These are phyloP conservation scores for Brassica cretica DNA, from an alignment of 345 rosid genomes.

Conservation along the genomic window DNA sequence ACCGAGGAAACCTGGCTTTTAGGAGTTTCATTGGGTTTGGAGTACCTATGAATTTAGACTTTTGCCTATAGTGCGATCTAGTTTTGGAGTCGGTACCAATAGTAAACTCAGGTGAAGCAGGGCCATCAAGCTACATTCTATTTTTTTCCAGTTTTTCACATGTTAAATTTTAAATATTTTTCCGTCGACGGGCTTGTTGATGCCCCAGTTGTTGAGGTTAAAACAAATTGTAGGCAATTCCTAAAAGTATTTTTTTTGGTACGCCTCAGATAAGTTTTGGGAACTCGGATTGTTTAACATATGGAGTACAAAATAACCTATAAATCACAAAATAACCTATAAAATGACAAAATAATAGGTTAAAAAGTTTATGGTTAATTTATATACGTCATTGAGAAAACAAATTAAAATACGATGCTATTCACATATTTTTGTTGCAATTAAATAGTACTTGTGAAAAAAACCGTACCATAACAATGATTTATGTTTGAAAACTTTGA, in stretches of 20 bases:
- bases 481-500: background rate
- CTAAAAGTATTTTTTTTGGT: background rate
- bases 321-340: background rate
- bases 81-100: conserved; percentile 39
- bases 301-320: background rate
- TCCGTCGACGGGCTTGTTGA: background rate
- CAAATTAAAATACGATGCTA: background rate
- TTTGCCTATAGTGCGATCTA: conserved; percentile 39
- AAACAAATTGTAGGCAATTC: background rate
- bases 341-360: background rate
- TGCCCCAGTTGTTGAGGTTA: background rate
- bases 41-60: conserved; percentile 28
- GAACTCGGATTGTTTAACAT: background rate
- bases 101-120: conserved; percentile 34
- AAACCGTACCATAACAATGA: background rate
- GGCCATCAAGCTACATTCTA: conserved; percentile 36
- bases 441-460: background rate
- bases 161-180: background rate
- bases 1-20: conserved; percentile 41
- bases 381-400: background rate
- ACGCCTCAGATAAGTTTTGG: background rate
- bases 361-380: background rate
- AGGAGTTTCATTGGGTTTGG: conserved; percentile 22
- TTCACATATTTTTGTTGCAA: background rate
- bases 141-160: conserved; percentile 25